phyloP scores from a whole-genome alignment of 2,329 filamentous ascomycete species.

The Monilinia fructicola region DNA sequence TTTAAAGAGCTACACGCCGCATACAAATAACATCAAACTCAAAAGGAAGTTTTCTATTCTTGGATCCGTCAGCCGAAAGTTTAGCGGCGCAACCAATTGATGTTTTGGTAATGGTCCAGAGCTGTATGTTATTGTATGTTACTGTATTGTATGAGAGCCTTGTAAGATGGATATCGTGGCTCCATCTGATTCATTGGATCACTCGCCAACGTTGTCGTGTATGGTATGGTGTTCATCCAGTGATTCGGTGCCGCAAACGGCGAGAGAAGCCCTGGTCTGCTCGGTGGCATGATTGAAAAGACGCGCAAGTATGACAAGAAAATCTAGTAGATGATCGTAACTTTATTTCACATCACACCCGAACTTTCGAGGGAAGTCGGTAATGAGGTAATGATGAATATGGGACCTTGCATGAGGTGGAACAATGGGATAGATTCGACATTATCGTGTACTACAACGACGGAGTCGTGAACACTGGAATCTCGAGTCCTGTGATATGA shows the following conservation, averaged over 20 bases:
- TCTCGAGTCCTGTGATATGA: conserved; percentile 7
- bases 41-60: neutral
- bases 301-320: conserved; percentile 8
- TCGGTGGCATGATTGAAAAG: conserved; percentile 9
- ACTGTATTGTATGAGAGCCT: conserved; percentile 13
- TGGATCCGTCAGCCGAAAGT: neutral
- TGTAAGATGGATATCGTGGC: conserved; percentile 10
- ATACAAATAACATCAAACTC: neutral
- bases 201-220: conserved; percentile 16
- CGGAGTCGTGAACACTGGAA: neutral
- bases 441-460: conserved; percentile 19
- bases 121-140: conserved; percentile 1
- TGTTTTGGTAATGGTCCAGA: neutral
- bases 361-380: conserved; percentile 18
- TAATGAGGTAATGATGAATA: conserved; percentile 16
- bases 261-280: conserved; percentile 2
- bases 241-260: conserved; percentile 9
- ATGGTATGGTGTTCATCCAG: neutral
- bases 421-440: conserved; percentile 9
- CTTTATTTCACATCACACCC: conserved; percentile 20
- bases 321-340: conserved; percentile 16
- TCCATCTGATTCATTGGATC: conserved; percentile 13
- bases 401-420: conserved; percentile 19
- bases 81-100: neutral
- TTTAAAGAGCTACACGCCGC: too few species aligned